Base-by-base conservation (phyloP, 75 land plant genomes). In the Sequoiadendron giganteum region DNA sequence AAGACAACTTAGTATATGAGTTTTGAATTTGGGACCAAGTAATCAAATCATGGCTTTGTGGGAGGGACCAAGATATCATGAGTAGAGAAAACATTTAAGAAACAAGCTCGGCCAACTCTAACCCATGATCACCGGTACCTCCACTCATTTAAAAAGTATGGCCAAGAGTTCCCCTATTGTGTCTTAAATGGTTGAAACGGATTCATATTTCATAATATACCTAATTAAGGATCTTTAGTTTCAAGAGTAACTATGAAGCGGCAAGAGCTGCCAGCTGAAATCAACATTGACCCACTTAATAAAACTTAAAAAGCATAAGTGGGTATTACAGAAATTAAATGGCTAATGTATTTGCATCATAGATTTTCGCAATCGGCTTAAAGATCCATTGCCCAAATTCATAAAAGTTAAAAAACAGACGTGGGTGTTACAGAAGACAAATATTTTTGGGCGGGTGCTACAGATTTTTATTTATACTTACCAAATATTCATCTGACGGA, bases 401-500 rank as follows among this genome's bases (percentile, higher is more conserved):
- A 72, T 11, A 34, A 34, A 75, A 75, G 36, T 75, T 34, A 54
- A 38, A 85, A 52, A 55, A 32, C 40, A 85, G 11, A 84, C 8
- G 49, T 85, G 84, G 84, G 30, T 82, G 84, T 42, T 39, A 43
- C 48, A 40, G n/a, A 40, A n/a, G 25, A 25, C 54, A 82, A n/a
- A n/a, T 11, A 75, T 75, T 34, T 68, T 11, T 13, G 47, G 3
- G 48, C 13, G 84, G 34, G 84, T 25, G 14, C 45, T 82, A 45
- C 0, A 45, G 84, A 45, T 56, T 54, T 65, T 75, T 15, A 65
- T 65, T 84, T 45, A 89, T n/a, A 86, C 89, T 56, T 90, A 95
- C 98, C 93, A 88, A 92, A 98, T 88, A 89, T 95, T 98, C 92
- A 95, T 85, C 16, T 94, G 95, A 88, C 99, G 99, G 91, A 95